A percentile compares a stretch with the other conserved stretches of the same genome.
Evolutionary conservation across 352 stramenopile species (phyloP).

Genomic region (Achlya hypogyna): DNA sequence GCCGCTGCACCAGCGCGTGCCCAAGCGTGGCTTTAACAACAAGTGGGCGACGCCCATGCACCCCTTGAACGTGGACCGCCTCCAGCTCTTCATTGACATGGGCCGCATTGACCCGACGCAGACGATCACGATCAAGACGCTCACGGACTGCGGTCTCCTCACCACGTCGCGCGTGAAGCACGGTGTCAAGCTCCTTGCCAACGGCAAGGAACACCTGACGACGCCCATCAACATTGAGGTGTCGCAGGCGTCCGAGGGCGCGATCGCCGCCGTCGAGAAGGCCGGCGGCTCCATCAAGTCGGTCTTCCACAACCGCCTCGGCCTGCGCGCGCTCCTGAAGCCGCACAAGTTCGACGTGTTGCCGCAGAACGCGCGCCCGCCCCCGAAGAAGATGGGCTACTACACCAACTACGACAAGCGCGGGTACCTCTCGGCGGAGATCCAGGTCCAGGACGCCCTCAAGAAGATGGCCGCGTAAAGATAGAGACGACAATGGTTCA

Average conservation of each 20-base stretch:
- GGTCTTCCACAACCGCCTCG: conserved; percentile 96
- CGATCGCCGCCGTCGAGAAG: conserved; percentile 93
- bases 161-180: conserved; percentile 88
- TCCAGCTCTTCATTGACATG: conserved; percentile 97
- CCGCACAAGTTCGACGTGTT: conserved; percentile 95
- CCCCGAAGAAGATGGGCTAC: conserved; percentile 94
- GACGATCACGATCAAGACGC: conserved; percentile 90
- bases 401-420: conserved; percentile 95
- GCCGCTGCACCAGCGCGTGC: conserved; percentile 92
- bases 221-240: conserved; percentile 93
- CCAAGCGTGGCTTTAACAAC: conserved; percentile 98
- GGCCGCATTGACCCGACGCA: conserved; percentile 86
- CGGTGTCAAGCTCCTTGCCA: conserved; percentile 93
- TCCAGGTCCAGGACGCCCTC: conserved; percentile 88
- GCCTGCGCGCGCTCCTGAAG: conserved; percentile 89
- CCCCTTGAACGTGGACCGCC: conserved; percentile 87
- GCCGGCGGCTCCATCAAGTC: conserved; percentile 91
- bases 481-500: too few relatives aligned
- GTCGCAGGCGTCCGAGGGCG: conserved; percentile 84
- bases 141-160: conserved; percentile 84
- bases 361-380: conserved; percentile 88
- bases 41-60: conserved; percentile 88
- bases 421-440: conserved; percentile 95
- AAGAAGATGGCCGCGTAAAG: conserved; percentile 29
- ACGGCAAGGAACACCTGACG: conserved; percentile 77